A percentile compares a stretch with the other conserved stretches of the same genome.
Evolutionary conservation across 176 grass and related monocot genomes (phyloP).

Genomic region (Guadua angustifolia): DNA sequence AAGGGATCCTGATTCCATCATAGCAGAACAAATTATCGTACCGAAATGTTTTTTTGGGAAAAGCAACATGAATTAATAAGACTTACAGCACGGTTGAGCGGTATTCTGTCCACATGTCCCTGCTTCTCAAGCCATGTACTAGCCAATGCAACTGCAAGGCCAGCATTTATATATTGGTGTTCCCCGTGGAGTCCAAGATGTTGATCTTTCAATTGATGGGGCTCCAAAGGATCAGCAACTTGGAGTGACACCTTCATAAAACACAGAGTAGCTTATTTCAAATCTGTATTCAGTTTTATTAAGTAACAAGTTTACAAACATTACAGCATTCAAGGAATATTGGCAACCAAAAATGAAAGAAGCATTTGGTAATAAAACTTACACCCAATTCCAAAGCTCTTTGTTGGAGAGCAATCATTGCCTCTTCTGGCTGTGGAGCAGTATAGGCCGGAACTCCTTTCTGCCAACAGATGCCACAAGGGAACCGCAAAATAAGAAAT

Average conservation of each 20-base stretch:
- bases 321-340: neutral
- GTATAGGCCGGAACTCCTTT: constrained; percentile 76
- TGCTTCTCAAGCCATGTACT: constrained; percentile 76
- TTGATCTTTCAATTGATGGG: constrained; percentile 62
- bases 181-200: constrained; percentile 82
- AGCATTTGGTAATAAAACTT: constrained; percentile 44
- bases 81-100: constrained; percentile 56
- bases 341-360: constrained; percentile 1
- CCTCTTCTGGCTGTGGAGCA: constrained; percentile 80
- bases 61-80: constrained; percentile 38
- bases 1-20: constrained; percentile 61
- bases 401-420: constrained; percentile 70
- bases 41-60: neutral
- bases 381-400: constrained; percentile 90
- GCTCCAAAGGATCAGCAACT: constrained; percentile 71
- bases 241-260: constrained; percentile 79
- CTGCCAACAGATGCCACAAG: constrained; percentile 46
- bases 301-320: constrained; percentile 20
- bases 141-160: constrained; percentile 85
- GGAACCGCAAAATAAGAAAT: neutral
- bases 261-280: constrained; percentile 28
- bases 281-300: constrained; percentile 5
- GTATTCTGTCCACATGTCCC: constrained; percentile 55
- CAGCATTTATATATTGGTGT: constrained; percentile 87
- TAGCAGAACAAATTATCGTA: constrained; percentile 29